Conservation (phyloP, 306 rosid genomes). For the Cucurbita argyrosperma region DNA sequence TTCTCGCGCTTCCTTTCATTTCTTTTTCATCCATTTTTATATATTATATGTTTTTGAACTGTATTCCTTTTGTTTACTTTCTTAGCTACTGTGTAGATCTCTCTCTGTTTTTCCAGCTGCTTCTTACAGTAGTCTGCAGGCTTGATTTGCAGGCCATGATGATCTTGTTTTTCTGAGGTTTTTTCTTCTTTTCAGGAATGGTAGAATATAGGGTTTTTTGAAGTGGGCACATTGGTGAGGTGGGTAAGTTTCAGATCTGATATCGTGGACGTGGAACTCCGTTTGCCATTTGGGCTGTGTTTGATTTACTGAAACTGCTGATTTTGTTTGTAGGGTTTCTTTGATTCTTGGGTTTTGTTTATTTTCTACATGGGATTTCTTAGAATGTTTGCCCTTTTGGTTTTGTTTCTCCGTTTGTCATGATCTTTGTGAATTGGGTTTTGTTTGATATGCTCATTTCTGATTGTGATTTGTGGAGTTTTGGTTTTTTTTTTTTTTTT, state of each 20-base stretch:
- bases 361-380: background rate
- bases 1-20: background rate
- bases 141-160: background rate
- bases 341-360: background rate
- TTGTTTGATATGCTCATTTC: background rate
- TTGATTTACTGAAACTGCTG: background rate
- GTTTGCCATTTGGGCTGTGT: no score
- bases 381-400: background rate
- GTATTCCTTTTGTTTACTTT: background rate
- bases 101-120: constrained; percentile 3
- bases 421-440: background rate
- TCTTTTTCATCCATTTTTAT: background rate
- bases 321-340: constrained; percentile 1
- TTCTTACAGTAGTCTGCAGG: background rate
- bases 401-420: background rate
- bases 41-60: background rate
- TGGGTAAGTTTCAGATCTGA: constrained; percentile 18
- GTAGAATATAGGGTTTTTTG: constrained; percentile 9
- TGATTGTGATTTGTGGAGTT: background rate
- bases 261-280: background rate
- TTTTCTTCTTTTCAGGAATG: background rate
- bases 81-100: constrained; percentile 4
- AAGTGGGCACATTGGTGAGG: background rate
- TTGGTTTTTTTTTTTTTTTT: background rate
- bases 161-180: background rate